These are phyloP conservation scores for Leccinellum luteum DNA, from an alignment of 768 basidiomycete species.

Conservation along the genomic window DNA sequence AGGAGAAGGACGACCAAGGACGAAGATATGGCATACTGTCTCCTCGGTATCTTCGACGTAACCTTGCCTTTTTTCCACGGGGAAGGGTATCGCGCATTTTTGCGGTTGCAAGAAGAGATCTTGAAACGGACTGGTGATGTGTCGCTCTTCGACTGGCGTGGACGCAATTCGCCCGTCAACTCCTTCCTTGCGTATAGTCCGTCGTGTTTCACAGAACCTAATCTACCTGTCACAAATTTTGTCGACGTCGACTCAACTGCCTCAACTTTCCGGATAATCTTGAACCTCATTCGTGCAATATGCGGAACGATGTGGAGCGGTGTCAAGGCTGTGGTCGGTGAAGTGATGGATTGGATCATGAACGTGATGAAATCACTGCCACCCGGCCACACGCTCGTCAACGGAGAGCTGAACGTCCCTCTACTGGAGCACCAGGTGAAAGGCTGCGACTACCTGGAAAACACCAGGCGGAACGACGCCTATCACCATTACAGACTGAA, in stretches of 20 bases:
- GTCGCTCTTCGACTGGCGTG: constrained; percentile 27
- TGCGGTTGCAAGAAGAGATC: constrained; percentile 28
- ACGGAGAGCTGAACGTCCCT: constrained; percentile 22
- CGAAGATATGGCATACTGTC: constrained; percentile 31
- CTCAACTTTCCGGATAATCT: constrained; percentile 13
- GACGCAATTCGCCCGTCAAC: constrained; percentile 19
- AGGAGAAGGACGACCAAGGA: constrained; percentile 25
- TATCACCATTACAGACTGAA: constrained; percentile 13
- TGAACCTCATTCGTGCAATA: constrained; percentile 9
- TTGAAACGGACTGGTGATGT: constrained; percentile 26
- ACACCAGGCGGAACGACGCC: neutral
- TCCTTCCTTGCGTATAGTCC: constrained; percentile 20
- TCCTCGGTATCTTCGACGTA: constrained; percentile 31
- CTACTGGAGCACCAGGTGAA: constrained; percentile 22
- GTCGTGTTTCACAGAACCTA: constrained; percentile 13
- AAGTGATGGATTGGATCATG: constrained; percentile 2
- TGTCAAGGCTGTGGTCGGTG: neutral
- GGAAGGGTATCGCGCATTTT: constrained; percentile 27
- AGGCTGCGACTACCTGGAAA: constrained; percentile 3
- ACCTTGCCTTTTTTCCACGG: constrained; percentile 27
- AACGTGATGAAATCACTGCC: constrained; percentile 8
- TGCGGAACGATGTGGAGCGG: constrained; percentile 8
- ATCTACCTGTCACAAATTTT: constrained; percentile 1
- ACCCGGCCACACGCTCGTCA: constrained; percentile 20
- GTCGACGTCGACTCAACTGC: constrained; percentile 2